phyloP scores from a whole-genome alignment of 306 rosid genomes.

The Oxytropis ochrocephala region DNA sequence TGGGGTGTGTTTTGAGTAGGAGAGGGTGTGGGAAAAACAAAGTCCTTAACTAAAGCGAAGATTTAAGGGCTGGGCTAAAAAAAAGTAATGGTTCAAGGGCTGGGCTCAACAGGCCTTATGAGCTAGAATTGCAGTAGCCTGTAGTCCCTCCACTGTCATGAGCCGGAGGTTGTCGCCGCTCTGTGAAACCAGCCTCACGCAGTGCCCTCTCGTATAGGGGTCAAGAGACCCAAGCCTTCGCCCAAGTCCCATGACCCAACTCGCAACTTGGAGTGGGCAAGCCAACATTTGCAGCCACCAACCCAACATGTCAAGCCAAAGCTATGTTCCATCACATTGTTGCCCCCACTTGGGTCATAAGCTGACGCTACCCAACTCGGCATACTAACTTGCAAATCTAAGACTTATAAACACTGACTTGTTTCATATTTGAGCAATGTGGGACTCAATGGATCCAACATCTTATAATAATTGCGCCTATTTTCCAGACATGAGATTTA shows the following conservation, averaged over 20 bases:
- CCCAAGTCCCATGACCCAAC: not conserved
- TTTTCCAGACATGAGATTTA: not conserved
- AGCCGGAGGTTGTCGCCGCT: not conserved
- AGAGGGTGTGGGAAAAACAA: too few species aligned
- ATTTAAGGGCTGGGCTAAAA: too few species aligned
- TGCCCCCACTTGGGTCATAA: not conserved
- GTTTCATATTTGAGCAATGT: not conserved
- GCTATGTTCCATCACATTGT: not conserved
- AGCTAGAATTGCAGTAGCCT: not conserved
- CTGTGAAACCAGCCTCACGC: not conserved
- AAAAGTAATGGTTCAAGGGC: not conserved
- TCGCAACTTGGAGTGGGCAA: not conserved
- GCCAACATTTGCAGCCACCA: not conserved
- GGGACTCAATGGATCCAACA: not conserved
- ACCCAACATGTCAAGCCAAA: not conserved
- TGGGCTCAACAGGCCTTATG: not conserved
- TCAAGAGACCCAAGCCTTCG: not conserved
- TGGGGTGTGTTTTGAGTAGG: too few species aligned
- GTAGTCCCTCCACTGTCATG: not conserved
- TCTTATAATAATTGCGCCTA: not conserved
- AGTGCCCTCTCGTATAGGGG: not conserved
- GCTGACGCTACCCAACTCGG: not conserved
- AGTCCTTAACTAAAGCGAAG: too few species aligned
- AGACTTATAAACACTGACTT: not conserved
- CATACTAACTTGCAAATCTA: rapidly evolving